A percentile compares a stretch with the other conserved stretches of the same genome.
phyloP scores from a whole-genome alignment of 2,329 filamentous ascomycete species.

The Penicillium crustosum region DNA sequence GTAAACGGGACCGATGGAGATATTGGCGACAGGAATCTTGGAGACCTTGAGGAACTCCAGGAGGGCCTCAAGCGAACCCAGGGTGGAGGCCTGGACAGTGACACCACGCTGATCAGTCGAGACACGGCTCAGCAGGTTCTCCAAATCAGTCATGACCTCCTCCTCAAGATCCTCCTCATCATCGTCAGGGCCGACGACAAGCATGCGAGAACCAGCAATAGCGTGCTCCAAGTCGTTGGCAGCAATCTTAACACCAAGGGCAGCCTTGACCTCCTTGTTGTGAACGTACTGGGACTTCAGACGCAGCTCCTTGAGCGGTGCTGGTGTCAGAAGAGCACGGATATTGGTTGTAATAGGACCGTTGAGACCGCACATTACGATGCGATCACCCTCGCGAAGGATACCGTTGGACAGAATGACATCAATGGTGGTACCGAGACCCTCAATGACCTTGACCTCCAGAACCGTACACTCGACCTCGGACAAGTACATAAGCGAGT shows the following conservation, averaged over 20 bases:
- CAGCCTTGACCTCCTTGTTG: slow-evolving; percentile 98
- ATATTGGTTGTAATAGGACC: slow-evolving; percentile 95
- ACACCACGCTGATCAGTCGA: slow-evolving; percentile 92
- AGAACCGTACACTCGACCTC: slow-evolving; percentile 97
- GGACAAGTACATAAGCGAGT: slow-evolving; percentile 94
- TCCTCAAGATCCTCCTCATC: slow-evolving; percentile 96
- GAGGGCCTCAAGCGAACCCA: slow-evolving; percentile 92
- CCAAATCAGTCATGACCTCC: slow-evolving; percentile 93
- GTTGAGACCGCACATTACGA: slow-evolving; percentile 95
- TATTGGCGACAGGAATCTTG: slow-evolving; percentile 97
- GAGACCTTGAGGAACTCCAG: slow-evolving; percentile 93
- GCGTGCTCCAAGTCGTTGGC: slow-evolving; percentile 93
- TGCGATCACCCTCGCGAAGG: slow-evolving; percentile 86
- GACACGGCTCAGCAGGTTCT: slow-evolving; percentile 85
- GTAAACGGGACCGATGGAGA: slow-evolving; percentile 95
- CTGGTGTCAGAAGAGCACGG: slow-evolving; percentile 87
- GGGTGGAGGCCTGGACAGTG: slow-evolving; percentile 93
- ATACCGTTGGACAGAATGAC: slow-evolving; percentile 96
- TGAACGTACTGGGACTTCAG: slow-evolving; percentile 96
- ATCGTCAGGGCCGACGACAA: slow-evolving; percentile 91
- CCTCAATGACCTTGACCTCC: slow-evolving; percentile 98
- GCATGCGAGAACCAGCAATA: slow-evolving; percentile 90
- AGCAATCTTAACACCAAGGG: slow-evolving; percentile 97
- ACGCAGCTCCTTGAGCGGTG: slow-evolving; percentile 87
- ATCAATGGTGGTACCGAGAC: slow-evolving; percentile 97